A percentile compares a stretch with the other conserved stretches of the same genome.
Evolutionary conservation across 495 filamentous ascomycete genomes (phyloP).

Genomic region (Trichocladium antarcticum): DNA sequence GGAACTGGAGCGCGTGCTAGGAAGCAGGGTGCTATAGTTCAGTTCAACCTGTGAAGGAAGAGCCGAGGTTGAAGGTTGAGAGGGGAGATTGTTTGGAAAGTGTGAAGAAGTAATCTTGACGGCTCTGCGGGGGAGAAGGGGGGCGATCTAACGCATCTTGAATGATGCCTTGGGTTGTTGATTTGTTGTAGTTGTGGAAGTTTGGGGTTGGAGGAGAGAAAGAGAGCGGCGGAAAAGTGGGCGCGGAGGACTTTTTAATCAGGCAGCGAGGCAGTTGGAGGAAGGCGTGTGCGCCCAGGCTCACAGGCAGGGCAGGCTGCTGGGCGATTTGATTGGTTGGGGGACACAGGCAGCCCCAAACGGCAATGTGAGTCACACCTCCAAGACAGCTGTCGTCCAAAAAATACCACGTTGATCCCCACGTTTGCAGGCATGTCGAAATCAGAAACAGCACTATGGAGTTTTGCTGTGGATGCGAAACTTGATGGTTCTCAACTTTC

Average conservation of each 20-base stretch:
- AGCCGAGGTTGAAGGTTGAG: slow-evolving; percentile 36
- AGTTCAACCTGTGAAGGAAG: slow-evolving; percentile 45
- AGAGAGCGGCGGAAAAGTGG: slow-evolving; percentile 16
- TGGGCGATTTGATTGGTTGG: slow-evolving; percentile 9
- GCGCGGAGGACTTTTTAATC: slow-evolving; percentile 25
- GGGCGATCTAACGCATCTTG: slow-evolving; percentile 31
- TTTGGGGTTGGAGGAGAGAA: slow-evolving; percentile 22
- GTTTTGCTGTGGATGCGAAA: neutral
- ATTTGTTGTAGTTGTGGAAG: slow-evolving; percentile 2
- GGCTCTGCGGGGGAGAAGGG: slow-evolving; percentile 14
- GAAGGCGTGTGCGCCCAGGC: slow-evolving; percentile 2
- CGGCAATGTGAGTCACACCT: slow-evolving; percentile 25
- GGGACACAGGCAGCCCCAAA: slow-evolving; percentile 19
- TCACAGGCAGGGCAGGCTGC: neutral
- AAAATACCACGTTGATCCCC: slow-evolving; percentile 11
- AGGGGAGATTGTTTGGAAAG: slow-evolving; percentile 29
- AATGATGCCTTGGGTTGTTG: slow-evolving; percentile 20
- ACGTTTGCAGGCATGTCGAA: neutral
- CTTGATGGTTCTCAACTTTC: too few relatives aligned
- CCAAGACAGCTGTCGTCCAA: neutral
- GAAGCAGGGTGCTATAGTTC: slow-evolving; percentile 42
- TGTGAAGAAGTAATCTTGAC: slow-evolving; percentile 40
- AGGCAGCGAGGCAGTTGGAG: slow-evolving; percentile 24
- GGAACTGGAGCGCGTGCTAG: slow-evolving; percentile 39
- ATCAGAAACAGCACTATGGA: neutral